Evolutionary conservation across 2,329 filamentous ascomycete species (phyloP).

Genomic region (Fusarium graminum): DNA sequence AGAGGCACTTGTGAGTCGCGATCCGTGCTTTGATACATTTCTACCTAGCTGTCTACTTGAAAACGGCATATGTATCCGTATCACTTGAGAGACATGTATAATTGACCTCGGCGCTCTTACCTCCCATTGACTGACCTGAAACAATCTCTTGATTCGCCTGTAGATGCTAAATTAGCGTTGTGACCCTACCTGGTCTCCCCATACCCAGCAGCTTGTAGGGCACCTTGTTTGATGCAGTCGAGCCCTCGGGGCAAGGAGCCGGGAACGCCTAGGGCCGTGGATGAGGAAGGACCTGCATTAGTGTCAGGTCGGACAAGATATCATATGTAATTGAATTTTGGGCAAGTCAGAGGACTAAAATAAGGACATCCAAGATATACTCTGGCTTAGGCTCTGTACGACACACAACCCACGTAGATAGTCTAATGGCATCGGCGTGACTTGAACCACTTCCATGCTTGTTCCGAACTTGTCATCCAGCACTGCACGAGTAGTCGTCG

Average conservation of each 20-base stretch:
- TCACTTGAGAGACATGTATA: conserved; percentile 22
- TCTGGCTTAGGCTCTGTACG: not conserved
- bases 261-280: conserved; percentile 42
- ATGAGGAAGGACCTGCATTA: conserved; percentile 48
- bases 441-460: conserved; percentile 26
- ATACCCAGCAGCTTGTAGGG: conserved; percentile 27
- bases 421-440: conserved; percentile 5
- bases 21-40: conserved; percentile 5
- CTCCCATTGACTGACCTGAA: conserved; percentile 46
- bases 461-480: conserved; percentile 9
- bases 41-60: conserved; percentile 9
- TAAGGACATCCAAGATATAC: not conserved
- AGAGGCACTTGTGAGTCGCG: not conserved
- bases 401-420: not conserved
- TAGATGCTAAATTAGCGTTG: conserved; percentile 43
- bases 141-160: conserved; percentile 44
- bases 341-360: conserved; percentile 9
- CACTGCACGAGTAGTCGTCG: conserved; percentile 1
- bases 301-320: conserved; percentile 42
- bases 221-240: conserved; percentile 42
- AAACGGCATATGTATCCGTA: conserved; percentile 25
- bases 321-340: conserved; percentile 39
- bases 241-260: conserved; percentile 36
- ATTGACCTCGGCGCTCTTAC: conserved; percentile 21
- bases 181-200: conserved; percentile 11